A percentile compares a stretch with the other conserved stretches of the same genome.
Conservation (phyloP, 345 rosid species). For the Euclidium syriacum region DNA sequence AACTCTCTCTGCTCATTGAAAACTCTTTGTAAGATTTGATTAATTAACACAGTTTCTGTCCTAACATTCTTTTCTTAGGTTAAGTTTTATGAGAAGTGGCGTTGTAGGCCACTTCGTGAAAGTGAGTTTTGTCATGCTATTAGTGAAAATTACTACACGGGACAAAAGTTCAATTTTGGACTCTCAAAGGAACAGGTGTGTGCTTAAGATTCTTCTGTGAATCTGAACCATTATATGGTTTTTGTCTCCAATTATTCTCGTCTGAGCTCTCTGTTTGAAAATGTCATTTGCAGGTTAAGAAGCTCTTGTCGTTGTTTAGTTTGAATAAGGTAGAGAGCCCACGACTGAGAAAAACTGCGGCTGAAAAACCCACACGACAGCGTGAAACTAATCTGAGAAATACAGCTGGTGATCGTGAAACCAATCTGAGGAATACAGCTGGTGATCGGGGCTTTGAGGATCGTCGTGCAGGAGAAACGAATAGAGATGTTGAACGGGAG, state of each 20-base stretch:
- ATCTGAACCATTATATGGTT: background rate
- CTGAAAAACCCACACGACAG: background rate
- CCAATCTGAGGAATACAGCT: background rate
- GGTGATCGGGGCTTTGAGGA: constrained; percentile 2
- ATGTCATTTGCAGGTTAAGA: constrained; percentile 38
- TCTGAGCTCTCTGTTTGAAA: background rate
- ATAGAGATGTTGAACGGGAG: constrained; percentile 3
- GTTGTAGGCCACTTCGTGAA: constrained; percentile 56
- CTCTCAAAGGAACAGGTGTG: constrained; percentile 62
- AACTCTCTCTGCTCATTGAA: background rate
- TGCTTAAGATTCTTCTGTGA: background rate
- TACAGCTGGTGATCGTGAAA: background rate
- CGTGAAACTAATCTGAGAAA: background rate
- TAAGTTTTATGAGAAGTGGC: constrained; percentile 42
- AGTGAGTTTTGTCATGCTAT: constrained; percentile 52
- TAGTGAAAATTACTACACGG: constrained; percentile 51
- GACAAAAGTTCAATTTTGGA: constrained; percentile 67
- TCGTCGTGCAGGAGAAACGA: background rate
- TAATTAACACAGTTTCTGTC: too few species aligned
- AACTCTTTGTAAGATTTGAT: background rate
- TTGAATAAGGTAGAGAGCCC: constrained; percentile 30
- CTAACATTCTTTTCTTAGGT: constrained; percentile 49
- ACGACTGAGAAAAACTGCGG: background rate
- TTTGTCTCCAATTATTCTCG: background rate
- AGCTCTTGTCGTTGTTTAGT: constrained; percentile 39